Evolutionary conservation across 2,329 filamentous ascomycete genomes (phyloP).

Genomic region (Plectosphaerella plurivora): DNA sequence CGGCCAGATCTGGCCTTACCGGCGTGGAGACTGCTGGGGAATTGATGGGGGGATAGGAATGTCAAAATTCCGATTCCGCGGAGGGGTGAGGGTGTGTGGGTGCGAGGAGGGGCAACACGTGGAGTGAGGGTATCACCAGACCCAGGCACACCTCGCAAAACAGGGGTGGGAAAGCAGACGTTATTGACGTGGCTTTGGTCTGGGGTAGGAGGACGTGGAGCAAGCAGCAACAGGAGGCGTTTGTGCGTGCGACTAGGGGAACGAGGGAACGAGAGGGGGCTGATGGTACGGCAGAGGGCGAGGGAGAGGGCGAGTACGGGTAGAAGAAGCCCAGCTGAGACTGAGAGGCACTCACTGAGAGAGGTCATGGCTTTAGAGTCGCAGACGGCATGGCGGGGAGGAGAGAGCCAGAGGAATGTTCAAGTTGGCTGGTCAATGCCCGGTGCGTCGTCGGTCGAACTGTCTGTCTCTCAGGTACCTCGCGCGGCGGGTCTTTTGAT

Average conservation of each 20-base stretch:
- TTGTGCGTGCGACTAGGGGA: background rate
- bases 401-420: background rate
- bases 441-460: too few relatives aligned
- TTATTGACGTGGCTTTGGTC: background rate
- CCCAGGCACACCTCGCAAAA: background rate
- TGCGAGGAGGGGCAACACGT: background rate
- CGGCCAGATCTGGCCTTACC: too few relatives aligned
- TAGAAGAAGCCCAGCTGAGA: background rate
- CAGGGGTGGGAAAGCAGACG: background rate
- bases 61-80: too few relatives aligned
- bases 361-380: constrained; percentile 11
- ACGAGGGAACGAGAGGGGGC: background rate
- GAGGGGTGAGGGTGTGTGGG: background rate
- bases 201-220: background rate
- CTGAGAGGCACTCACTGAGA: constrained; percentile 10
- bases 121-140: constrained; percentile 3
- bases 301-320: background rate
- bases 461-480: too few relatives aligned
- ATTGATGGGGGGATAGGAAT: too few relatives aligned
- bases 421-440: background rate
- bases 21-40: too few relatives aligned
- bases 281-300: background rate
- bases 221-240: background rate
- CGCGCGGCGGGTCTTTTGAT: too few relatives aligned
- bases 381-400: background rate